Conservation (phyloP, 768 basidiomycete species). For the Tricholomella constricta region DNA sequence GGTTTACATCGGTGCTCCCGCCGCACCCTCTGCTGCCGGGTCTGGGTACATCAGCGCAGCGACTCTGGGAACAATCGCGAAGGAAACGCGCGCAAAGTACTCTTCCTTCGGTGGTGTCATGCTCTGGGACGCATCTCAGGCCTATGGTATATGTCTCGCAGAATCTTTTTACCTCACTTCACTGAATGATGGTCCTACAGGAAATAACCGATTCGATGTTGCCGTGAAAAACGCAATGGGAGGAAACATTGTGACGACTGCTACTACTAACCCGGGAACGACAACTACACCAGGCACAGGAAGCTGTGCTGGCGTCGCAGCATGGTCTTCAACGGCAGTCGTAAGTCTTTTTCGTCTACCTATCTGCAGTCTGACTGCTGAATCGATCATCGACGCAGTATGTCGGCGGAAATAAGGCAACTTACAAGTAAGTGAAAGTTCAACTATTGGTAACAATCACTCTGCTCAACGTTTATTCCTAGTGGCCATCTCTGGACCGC, state of each 20-base stretch:
- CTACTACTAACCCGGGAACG: constrained; percentile 18
- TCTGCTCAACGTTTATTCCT: background rate
- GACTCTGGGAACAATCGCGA: constrained; percentile 41
- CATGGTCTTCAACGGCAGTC: background rate
- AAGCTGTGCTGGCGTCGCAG: background rate
- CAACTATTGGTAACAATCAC: background rate
- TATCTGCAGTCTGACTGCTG: background rate
- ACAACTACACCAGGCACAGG: background rate
- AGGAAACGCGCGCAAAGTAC: constrained; percentile 42
- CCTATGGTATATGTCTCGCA: constrained; percentile 29
- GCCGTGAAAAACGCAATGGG: constrained; percentile 42
- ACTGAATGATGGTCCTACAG: constrained; percentile 10
- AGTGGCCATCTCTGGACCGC: background rate
- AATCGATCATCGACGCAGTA: background rate
- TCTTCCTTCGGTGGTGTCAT: constrained; percentile 57
- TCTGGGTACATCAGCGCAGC: constrained; percentile 50
- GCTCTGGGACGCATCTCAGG: constrained; percentile 44
- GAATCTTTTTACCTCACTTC: background rate
- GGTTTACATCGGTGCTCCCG: constrained; percentile 58
- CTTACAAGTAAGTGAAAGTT: background rate
- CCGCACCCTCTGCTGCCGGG: constrained; percentile 48
- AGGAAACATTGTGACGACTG: constrained; percentile 17
- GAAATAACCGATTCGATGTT: constrained; percentile 40
- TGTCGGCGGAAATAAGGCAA: background rate
- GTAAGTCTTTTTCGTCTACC: background rate